Conservation (phyloP, 352 stramenopile species). For the Thalassiosira exigua region DNA sequence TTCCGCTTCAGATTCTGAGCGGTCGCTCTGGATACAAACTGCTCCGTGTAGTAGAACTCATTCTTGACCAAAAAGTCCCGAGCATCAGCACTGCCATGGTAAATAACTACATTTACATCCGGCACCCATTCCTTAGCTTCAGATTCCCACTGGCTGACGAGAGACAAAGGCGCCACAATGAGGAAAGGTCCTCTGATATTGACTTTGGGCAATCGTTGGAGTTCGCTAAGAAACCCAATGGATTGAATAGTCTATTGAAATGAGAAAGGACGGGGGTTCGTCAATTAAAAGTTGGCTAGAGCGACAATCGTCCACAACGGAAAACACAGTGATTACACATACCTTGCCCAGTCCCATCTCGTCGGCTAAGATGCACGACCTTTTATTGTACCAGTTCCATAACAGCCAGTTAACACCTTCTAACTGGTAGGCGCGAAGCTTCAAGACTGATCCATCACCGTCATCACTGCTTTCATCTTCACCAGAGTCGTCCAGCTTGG, state of each 20-base stretch:
- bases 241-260: conserved; percentile 90
- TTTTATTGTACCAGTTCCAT: conserved; percentile 97
- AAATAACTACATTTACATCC: conserved; percentile 84
- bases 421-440: conserved; percentile 95
- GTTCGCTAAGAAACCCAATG: conserved; percentile 94
- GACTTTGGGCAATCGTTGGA: conserved; percentile 92
- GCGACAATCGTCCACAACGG: no score
- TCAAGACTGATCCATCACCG: conserved; percentile 61
- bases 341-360: conserved; percentile 91
- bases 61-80: conserved; percentile 96
- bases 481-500: conserved; percentile 66
- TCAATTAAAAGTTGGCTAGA: no score
- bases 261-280: conserved; percentile 44
- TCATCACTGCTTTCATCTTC: conserved; percentile 88
- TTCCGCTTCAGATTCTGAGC: conserved; percentile 78
- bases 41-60: conserved; percentile 96
- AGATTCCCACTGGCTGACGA: conserved; percentile 97
- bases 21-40: conserved; percentile 75
- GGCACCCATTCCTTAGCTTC: conserved; percentile 86
- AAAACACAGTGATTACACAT: no score
- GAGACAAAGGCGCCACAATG: conserved; percentile 97
- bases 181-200: conserved; percentile 94
- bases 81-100: conserved; percentile 87
- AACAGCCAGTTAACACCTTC: conserved; percentile 98
- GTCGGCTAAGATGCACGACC: conserved; percentile 95